Conservation (phyloP, 768 basidiomycete species). For the Xanthoconium purpureum region DNA sequence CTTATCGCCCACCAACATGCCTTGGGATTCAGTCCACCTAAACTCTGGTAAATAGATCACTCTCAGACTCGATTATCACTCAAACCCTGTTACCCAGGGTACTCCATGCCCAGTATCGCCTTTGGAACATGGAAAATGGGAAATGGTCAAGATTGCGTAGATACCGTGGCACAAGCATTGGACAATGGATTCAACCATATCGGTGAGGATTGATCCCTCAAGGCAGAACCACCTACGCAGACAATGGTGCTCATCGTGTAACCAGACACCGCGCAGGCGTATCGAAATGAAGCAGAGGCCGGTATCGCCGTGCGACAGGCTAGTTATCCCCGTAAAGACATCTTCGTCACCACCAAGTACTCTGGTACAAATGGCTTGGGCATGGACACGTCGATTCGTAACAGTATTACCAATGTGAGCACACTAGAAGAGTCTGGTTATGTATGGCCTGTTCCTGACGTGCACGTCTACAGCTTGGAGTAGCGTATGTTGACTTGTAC, state of each 20-base stretch:
- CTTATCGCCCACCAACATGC: conserved; percentile 37
- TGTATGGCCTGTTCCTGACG: neutral
- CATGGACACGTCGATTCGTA: conserved; percentile 52
- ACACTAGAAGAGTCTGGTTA: neutral
- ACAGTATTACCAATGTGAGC: conserved; percentile 55
- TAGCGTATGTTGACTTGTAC: conserved; percentile 67
- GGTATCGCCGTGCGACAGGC: conserved; percentile 41
- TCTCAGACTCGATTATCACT: neutral
- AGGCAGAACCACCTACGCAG: neutral
- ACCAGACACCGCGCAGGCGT: conserved; percentile 58
- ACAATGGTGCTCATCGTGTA: neutral
- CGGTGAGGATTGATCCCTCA: no score
- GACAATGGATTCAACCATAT: conserved; percentile 27
- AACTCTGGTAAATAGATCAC: conserved; percentile 49
- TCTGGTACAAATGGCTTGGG: conserved; percentile 50
- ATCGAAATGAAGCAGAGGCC: conserved; percentile 58
- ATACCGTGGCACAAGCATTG: conserved; percentile 60
- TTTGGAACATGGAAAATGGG: conserved; percentile 69
- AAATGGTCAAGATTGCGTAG: conserved; percentile 36
- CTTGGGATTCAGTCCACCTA: conserved; percentile 56
- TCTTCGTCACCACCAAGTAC: conserved; percentile 69
- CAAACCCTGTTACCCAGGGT: conserved; percentile 33
- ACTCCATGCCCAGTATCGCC: conserved; percentile 46
- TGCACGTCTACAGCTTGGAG: conserved; percentile 46
- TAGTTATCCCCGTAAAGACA: conserved; percentile 50